Evolutionary conservation across 495 filamentous ascomycete species (phyloP), one percentile per base, ranked within the genome.

Genomic region (Lentithecium fluviatile): DNA sequence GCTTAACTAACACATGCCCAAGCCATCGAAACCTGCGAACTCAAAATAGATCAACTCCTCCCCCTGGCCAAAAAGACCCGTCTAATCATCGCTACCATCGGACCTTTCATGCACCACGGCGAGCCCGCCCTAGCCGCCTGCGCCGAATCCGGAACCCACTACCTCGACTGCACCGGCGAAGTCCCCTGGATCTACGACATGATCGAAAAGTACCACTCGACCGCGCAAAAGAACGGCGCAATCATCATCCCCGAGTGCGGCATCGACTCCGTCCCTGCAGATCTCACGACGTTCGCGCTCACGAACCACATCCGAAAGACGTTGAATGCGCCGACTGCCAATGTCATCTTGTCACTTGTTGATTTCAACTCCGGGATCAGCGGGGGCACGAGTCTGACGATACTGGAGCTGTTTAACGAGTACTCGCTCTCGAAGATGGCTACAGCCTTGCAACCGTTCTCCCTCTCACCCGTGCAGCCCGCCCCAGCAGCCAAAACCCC

Each of bases 191-290:
- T 91, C 24, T 76, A 80, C 57, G 75, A 82, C 23, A 94, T 96
- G 79, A 83, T 97, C 54, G 78, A 84, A 17, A 88, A 90, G 64
- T 94, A 95, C 69, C 82, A 93, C 58, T 79, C 84, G 12, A 80
- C 75, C 0, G 94, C 94, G 15, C 84, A 91, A 68, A 71, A 74
- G 13, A 91, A 79, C 60, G 88, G 88, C 45, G 88, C 90, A 24
- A 88, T 94, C 72, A 88, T 97, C 57, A 91, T 98, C 52, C 89
- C 90, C 8, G 87, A 90, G 66, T 84, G 86, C 65, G 94, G 89
- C 13, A 75, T 97, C 47, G 94, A 98, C 69, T 92, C 88, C 37
- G 90, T 86, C 0, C 90, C 90, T 0, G 79, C 91, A 0, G 94
- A 98, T 73, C 77, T 97, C 20, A 71, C 91, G 36, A 79, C 89